These are phyloP conservation scores for Scheffersomyces stambukii DNA, from an alignment of 1,139 yeast species.

Conservation along the genomic window DNA sequence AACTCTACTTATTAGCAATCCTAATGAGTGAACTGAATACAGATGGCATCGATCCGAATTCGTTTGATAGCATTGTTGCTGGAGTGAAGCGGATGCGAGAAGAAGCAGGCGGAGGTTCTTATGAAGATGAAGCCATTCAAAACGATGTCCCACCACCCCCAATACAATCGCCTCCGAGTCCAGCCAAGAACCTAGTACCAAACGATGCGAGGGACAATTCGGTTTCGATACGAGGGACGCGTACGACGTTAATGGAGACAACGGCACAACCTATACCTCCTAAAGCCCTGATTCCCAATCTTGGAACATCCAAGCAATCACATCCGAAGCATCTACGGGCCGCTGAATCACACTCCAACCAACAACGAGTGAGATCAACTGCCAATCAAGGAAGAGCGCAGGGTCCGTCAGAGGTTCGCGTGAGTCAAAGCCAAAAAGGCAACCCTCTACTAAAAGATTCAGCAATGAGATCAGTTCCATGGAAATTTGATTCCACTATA, in stretches of 20 bases:
- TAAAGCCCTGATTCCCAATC: no score
- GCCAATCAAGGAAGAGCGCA: conserved; percentile 9
- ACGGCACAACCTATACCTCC: conserved; percentile 10
- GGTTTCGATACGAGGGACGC: no score
- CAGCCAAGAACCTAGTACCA: conserved; percentile 2
- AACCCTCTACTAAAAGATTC: conserved; percentile 40
- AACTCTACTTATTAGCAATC: conserved; percentile 1
- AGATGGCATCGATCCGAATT: conserved; percentile 42
- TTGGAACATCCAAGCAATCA: no score
- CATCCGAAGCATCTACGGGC: conserved; percentile 1
- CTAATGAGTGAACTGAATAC: conserved; percentile 4
- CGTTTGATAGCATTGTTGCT: conserved; percentile 61
- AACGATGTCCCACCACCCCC: conserved; percentile 3
- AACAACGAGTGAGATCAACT: conserved; percentile 4
- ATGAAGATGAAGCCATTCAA: conserved; percentile 3
- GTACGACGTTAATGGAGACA: conserved; percentile 9
- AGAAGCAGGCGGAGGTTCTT: conserved; percentile 16
- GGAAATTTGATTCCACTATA: conserved; percentile 34
- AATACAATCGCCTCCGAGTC: conserved; percentile 1
- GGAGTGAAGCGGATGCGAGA: conserved; percentile 54
- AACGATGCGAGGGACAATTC: no score
- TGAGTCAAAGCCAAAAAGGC: conserved; percentile 37
- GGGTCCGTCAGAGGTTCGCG: conserved; percentile 24
- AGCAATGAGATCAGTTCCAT: conserved; percentile 33
- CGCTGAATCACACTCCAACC: conserved; percentile 1